Evolutionary conservation across 495 filamentous ascomycete genomes (phyloP), one percentile per base, ranked within the genome.

Genomic region (Penicillium paradoxum): DNA sequence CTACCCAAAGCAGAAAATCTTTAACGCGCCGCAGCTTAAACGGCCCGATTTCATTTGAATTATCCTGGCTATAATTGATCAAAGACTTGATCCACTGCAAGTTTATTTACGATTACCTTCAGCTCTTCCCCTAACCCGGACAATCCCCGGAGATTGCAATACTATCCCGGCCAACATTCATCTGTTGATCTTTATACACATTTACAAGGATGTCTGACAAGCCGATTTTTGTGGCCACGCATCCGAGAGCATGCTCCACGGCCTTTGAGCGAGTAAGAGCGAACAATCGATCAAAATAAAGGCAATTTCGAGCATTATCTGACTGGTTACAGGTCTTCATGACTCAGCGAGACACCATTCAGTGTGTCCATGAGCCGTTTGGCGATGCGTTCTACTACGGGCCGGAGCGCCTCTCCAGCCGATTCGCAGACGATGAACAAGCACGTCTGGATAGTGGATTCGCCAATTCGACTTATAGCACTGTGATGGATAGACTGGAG

Each of bases 351-450:
- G 86, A 92, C 55, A 85, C 77, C 21, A 79, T 98, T 25, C 73
- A 82, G 56, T 95, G 90, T 67, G 71, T 92, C 57, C 93, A 98
- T 66, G 93, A 98, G 68, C 93, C 93, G 1, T 97, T 97, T 60
- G 93, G 93, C 14, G 93, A 98, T 66, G 88, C 91, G 51, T 98
- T 89, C 70, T 97, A 98, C 71, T 97, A 85, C 61, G 91, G 92
- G 21, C 90, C 91, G 0, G 93, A 98, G 71, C 76, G 90, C 38
- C 78, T 97, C 50, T 84, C 85, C 59, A 69, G 78, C 34, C 77
- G 92, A 58, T 98, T 86, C 56, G 84, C 82, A 49, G 63, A 86
- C 24, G 88, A 97, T 62, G 82, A 85, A 63, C 71, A 82, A 53
- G 81, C 73, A 17, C 79, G 93, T 54, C 50, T 79, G 37, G 77